A percentile compares a stretch with the other conserved stretches of the same genome.
phyloP scores from a whole-genome alignment of 2,329 filamentous ascomycete genomes.

The Grosmannia clavigera region DNA sequence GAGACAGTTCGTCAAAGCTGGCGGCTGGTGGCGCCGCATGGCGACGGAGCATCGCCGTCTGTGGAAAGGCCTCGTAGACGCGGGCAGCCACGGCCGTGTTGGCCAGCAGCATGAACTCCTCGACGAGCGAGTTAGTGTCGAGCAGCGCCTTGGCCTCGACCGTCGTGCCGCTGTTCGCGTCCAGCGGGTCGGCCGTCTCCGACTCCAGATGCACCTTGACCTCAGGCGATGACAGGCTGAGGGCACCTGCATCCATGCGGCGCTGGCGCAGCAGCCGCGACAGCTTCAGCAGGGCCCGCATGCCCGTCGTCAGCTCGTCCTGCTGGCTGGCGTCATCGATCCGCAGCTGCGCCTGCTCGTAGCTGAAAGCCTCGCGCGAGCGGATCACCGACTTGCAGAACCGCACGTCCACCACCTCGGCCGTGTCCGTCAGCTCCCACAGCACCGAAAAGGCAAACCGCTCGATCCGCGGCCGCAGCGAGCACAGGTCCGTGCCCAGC shows the following conservation, averaged over 20 bases:
- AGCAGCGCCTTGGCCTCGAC: constrained; percentile 91
- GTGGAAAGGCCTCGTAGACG: constrained; percentile 84
- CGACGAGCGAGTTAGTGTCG: constrained; percentile 93
- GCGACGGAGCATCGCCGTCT: constrained; percentile 85
- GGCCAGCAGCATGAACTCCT: constrained; percentile 98
- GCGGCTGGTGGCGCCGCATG: constrained; percentile 87
- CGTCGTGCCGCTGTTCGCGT: background rate
- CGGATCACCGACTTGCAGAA: constrained; percentile 98
- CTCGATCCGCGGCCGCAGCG: constrained; percentile 95
- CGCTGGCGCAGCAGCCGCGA: constrained; percentile 91
- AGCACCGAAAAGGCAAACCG: constrained; percentile 74
- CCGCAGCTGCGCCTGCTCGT: constrained; percentile 86
- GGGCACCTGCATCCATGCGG: constrained; percentile 87
- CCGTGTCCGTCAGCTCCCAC: constrained; percentile 73
- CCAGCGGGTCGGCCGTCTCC: constrained; percentile 20
- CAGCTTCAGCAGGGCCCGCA: constrained; percentile 74
- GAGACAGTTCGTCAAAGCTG: constrained; percentile 88
- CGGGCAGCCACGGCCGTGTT: constrained; percentile 88
- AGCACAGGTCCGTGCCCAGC: constrained; percentile 90
- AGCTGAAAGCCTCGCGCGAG: constrained; percentile 92
- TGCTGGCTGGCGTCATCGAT: constrained; percentile 83
- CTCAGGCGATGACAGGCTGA: constrained; percentile 95
- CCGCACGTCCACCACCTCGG: constrained; percentile 69
- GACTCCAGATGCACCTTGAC: constrained; percentile 91
- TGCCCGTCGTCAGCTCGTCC: constrained; percentile 80